Conservation (phyloP, 1,284 basidiomycete species). For the Boletus semigastroideus region DNA sequence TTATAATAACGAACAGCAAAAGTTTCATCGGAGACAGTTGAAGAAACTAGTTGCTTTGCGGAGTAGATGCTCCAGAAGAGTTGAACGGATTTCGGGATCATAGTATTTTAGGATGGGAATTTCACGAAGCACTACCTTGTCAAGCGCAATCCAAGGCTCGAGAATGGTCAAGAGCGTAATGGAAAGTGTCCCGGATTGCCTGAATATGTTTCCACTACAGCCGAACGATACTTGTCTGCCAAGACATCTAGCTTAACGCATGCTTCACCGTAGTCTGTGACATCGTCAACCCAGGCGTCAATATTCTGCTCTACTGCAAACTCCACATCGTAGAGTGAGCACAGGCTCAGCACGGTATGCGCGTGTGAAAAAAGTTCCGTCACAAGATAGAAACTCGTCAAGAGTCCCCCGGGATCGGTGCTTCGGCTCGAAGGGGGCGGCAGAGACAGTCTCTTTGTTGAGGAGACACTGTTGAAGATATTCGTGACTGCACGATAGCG, state of each 20-base stretch:
- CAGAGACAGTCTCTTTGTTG: background rate
- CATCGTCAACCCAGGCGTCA: constrained; percentile 30
- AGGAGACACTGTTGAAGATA: constrained; percentile 23
- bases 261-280: constrained; percentile 7
- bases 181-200: constrained; percentile 41
- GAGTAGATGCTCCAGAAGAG: constrained; percentile 38
- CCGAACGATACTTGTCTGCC: constrained; percentile 27
- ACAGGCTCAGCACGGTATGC: constrained; percentile 11
- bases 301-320: constrained; percentile 26
- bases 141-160: constrained; percentile 46
- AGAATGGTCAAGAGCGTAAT: constrained; percentile 43
- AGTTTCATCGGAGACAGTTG: constrained; percentile 7
- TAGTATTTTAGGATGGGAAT: constrained; percentile 41
- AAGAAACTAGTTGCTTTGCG: constrained; percentile 29
- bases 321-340: constrained; percentile 37
- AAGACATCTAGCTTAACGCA: constrained; percentile 22
- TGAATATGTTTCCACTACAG: constrained; percentile 30
- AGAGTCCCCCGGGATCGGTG: constrained; percentile 7
- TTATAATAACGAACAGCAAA: constrained; percentile 36
- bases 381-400: constrained; percentile 16
- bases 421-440: constrained; percentile 11
- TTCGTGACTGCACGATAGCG: constrained; percentile 20
- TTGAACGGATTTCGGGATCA: constrained; percentile 45
- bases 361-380: constrained; percentile 9
- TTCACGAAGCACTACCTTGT: constrained; percentile 34